These are phyloP conservation scores for Hortiboletus campestris DNA, from an alignment of 768 basidiomycete genomes.

Conservation along the genomic window DNA sequence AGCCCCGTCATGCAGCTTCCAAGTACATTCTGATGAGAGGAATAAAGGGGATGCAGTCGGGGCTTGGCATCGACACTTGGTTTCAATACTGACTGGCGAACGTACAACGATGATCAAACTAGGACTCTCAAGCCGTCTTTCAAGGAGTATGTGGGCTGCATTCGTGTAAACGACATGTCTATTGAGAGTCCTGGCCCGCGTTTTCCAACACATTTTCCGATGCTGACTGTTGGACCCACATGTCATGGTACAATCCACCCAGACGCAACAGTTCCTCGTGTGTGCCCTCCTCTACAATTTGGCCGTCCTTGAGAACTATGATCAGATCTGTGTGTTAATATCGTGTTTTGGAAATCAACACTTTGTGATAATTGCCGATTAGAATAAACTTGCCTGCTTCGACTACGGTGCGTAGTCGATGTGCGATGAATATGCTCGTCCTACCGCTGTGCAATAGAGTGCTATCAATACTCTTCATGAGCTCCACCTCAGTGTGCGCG, in stretches of 20 bases:
- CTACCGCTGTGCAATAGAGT: slow-evolving; percentile 73
- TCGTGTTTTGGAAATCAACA: neutral
- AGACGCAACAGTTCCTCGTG: slow-evolving; percentile 79
- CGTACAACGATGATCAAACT: neutral
- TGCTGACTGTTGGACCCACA: slow-evolving; percentile 79
- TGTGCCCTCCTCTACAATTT: slow-evolving; percentile 89
- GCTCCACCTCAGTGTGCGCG: slow-evolving; percentile 88
- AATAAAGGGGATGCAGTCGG: too few species aligned
- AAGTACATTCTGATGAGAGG: too few species aligned
- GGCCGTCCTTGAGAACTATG: slow-evolving; percentile 89
- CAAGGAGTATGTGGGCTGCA: too few species aligned
- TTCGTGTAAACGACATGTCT: neutral
- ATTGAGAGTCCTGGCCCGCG: slow-evolving; percentile 4
- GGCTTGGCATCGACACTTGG: neutral
- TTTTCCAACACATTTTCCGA: slow-evolving; percentile 28
- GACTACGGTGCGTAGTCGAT: slow-evolving; percentile 84
- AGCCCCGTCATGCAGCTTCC: too few species aligned
- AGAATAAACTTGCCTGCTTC: slow-evolving; percentile 67
- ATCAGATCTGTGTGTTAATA: slow-evolving; percentile 65
- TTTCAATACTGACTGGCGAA: neutral
- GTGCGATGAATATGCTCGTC: slow-evolving; percentile 97
- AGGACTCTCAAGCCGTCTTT: neutral
- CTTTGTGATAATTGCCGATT: neutral
- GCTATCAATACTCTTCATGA: slow-evolving; percentile 91
- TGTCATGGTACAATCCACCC: slow-evolving; percentile 70